Evolutionary conservation across 73 alveolate species (phyloP).

Genomic region (Paraurostyla sp.): DNA sequence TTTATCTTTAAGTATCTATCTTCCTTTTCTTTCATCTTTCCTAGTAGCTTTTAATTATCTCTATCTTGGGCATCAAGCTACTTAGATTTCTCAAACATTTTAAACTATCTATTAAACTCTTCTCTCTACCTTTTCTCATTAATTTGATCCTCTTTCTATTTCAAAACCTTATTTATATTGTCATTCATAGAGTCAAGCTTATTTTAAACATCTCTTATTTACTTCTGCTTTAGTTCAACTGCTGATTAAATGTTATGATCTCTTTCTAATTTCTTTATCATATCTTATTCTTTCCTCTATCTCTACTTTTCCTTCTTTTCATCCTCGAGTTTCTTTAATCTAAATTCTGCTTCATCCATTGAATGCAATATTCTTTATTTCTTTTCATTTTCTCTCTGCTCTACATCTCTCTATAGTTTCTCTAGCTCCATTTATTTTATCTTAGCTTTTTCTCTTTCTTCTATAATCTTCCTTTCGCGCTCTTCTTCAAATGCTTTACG

Average conservation of each 20-base stretch:
- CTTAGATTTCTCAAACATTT: neutral
- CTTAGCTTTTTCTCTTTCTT: slow-evolving; percentile 49
- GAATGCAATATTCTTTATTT: slow-evolving; percentile 15
- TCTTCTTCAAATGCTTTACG: slow-evolving; percentile 42
- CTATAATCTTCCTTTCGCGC: neutral
- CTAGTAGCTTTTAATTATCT: neutral
- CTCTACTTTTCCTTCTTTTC: slow-evolving; percentile 9
- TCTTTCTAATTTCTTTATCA: slow-evolving; percentile 21
- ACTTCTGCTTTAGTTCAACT: neutral
- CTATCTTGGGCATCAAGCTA: neutral
- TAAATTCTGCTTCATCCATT: slow-evolving; percentile 49
- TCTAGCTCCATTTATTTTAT: slow-evolving; percentile 20
- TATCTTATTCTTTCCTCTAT: slow-evolving; percentile 28
- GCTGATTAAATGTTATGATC: slow-evolving; percentile 1
- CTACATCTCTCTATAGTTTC: neutral
- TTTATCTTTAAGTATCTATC: neutral
- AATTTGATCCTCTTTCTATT: slow-evolving; percentile 5
- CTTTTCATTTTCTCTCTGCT: slow-evolving; percentile 10
- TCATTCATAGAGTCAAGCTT: slow-evolving; percentile 22
- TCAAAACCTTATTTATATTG: neutral
- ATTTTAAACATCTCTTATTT: neutral
- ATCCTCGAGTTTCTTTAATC: slow-evolving; percentile 19
- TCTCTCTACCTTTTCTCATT: slow-evolving; percentile 3
- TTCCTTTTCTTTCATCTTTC: slow-evolving; percentile 24
- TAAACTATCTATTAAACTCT: slow-evolving; percentile 2